Conservation (phyloP, 2,329 filamentous ascomycete species). For the Domatiomyces globalis region DNA sequence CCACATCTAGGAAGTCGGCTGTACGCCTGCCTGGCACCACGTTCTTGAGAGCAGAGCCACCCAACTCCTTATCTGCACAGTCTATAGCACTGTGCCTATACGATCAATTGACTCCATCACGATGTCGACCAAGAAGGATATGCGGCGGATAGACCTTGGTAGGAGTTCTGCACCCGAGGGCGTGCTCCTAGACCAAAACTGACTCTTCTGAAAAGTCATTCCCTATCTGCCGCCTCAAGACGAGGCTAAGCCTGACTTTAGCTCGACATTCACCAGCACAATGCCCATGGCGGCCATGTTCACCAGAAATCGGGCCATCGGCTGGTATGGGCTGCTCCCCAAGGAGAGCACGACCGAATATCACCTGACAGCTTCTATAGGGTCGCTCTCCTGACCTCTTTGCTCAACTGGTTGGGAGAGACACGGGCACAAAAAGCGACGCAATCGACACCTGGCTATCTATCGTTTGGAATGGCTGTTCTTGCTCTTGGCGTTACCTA, state of each 20-base stretch:
- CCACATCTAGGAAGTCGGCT: no score
- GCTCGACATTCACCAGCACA: constrained; percentile 56
- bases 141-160: constrained; percentile 62
- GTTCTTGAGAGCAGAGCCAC: not conserved
- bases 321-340: constrained; percentile 36
- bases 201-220: constrained; percentile 47
- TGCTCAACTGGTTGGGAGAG: constrained; percentile 36
- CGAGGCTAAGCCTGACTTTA: constrained; percentile 52
- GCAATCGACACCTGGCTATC: constrained; percentile 54
- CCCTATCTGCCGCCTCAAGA: constrained; percentile 70
- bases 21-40: not conserved
- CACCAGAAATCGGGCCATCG: constrained; percentile 67
- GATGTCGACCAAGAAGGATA: constrained; percentile 49
- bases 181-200: constrained; percentile 1
- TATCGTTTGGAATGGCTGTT: constrained; percentile 56
- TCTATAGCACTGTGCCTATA: not conserved
- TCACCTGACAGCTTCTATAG: constrained; percentile 18
- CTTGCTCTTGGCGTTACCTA: constrained; percentile 31
- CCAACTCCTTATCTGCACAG: not conserved
- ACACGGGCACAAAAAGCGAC: constrained; percentile 41
- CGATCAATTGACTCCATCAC: not conserved
- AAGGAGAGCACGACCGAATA: not conserved
- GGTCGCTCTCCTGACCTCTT: constrained; percentile 34
- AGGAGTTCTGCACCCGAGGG: constrained; percentile 22
- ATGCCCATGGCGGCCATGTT: constrained; percentile 96